Evolutionary conservation across 257 asterid species (phyloP).

Genomic region (Voacanga thouarsii): DNA sequence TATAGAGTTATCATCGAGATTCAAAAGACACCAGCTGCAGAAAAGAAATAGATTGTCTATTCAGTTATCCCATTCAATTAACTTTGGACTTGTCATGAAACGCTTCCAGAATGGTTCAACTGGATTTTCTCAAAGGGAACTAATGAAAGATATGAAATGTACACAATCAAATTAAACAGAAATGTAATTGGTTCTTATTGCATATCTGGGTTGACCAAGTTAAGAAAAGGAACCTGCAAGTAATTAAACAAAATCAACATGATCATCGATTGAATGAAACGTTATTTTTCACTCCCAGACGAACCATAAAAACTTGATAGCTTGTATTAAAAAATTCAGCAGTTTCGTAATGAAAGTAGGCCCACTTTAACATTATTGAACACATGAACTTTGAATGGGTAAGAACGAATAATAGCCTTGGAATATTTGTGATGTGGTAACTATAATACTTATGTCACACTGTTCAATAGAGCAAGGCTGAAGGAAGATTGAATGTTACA

Average conservation of each 20-base stretch:
- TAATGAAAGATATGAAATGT: background rate
- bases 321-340: background rate
- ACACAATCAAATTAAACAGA: background rate
- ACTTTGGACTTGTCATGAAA: background rate
- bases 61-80: constrained; percentile 16
- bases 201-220: background rate
- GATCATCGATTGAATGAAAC: background rate
- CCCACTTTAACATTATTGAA: background rate
- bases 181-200: background rate
- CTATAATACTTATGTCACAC: background rate
- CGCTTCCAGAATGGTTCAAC: background rate
- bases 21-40: constrained; percentile 62
- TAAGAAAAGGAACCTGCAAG: background rate
- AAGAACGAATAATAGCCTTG: background rate
- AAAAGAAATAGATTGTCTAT: constrained; percentile 7
- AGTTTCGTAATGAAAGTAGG: background rate
- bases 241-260: background rate
- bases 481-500: background rate
- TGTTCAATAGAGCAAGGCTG: background rate
- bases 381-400: background rate
- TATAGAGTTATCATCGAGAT: constrained; percentile 47
- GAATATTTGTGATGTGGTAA: background rate
- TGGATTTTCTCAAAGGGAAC: background rate
- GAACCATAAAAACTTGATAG: background rate
- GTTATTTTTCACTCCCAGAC: background rate